A percentile compares a stretch with the other conserved stretches of the same genome.
Evolutionary conservation across 2,329 filamentous ascomycete species (phyloP).

Genomic region (Hansfordia pulvinata): DNA sequence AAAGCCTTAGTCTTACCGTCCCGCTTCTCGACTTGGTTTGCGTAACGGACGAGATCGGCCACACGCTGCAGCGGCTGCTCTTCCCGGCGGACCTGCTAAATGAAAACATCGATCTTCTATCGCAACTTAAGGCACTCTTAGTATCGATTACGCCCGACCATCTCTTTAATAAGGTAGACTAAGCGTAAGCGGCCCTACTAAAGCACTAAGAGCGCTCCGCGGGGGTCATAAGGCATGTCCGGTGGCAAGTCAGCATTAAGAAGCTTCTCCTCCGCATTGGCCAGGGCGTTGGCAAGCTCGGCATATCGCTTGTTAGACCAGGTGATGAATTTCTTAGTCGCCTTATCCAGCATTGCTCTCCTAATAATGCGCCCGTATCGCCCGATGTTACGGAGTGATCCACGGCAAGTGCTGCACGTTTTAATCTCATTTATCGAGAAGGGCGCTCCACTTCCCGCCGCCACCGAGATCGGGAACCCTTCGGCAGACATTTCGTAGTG

Average conservation of each 20-base stretch:
- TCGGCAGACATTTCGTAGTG: slow-evolving; percentile 29
- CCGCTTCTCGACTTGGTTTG: too few species aligned
- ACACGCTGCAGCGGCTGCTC: slow-evolving; percentile 1
- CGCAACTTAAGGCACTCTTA: not conserved
- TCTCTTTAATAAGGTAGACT: not conserved
- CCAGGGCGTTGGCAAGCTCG: slow-evolving; percentile 21
- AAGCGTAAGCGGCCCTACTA: not conserved
- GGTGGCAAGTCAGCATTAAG: too few species aligned
- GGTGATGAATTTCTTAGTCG: slow-evolving; percentile 49
- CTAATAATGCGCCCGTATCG: slow-evolving; percentile 50
- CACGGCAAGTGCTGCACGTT: slow-evolving; percentile 46
- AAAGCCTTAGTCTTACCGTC: too few species aligned
- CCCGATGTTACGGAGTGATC: slow-evolving; percentile 39
- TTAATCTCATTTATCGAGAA: slow-evolving; percentile 36
- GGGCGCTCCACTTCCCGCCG: slow-evolving; percentile 23
- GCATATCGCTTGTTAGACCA: slow-evolving; percentile 30
- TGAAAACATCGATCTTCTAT: slow-evolving; percentile 2
- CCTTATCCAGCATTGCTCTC: slow-evolving; percentile 45
- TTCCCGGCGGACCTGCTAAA: not conserved
- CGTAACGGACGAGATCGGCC: not conserved
- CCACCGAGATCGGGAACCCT: slow-evolving; percentile 18
- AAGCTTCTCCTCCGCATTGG: slow-evolving; percentile 12
- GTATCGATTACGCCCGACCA: not conserved
- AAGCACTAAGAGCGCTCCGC: too few species aligned
- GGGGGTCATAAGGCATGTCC: too few species aligned